Conservation (phyloP, 2,329 filamentous ascomycete species). For the Fusarium decemcellulare region DNA sequence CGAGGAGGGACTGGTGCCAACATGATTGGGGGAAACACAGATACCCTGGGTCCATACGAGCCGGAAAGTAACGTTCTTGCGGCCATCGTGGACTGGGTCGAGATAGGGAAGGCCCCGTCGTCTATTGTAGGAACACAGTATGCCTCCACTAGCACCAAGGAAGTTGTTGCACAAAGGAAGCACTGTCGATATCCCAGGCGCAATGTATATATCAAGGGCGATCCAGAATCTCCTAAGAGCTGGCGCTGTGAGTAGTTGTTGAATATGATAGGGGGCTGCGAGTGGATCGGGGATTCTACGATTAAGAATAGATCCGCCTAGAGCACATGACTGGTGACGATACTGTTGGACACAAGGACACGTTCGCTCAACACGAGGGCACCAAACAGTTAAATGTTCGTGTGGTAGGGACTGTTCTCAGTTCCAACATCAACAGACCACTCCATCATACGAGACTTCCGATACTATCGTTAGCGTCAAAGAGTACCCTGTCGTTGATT, state of each 20-base stretch:
- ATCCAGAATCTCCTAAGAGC: not conserved
- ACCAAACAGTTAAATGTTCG: no score
- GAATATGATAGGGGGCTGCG: no score
- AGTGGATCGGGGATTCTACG: no score
- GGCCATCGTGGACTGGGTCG: slow-evolving; percentile 64
- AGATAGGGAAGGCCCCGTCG: slow-evolving; percentile 43
- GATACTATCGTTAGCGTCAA: slow-evolving; percentile 92
- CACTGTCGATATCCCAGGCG: not conserved
- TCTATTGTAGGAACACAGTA: not conserved
- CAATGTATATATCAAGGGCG: not conserved
- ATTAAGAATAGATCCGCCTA: no score
- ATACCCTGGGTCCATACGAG: slow-evolving; percentile 38
- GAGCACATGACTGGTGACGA: no score
- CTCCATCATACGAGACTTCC: slow-evolving; percentile 85
- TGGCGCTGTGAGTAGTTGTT: not conserved
- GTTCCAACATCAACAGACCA: slow-evolving; percentile 63
- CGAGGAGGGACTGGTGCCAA: slow-evolving; percentile 60
- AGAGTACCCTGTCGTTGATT: slow-evolving; percentile 79
- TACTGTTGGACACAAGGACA: not conserved
- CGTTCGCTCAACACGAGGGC: not conserved
- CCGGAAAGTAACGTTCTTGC: slow-evolving; percentile 60
- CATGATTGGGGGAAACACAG: slow-evolving; percentile 45
- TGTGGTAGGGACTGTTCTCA: no score
- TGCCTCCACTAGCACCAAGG: not conserved
- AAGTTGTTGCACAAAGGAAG: not conserved